Evolutionary conservation across 306 rosid species (phyloP), one percentile per base, ranked within the genome.

Genomic region (Fragaria vesca): DNA sequence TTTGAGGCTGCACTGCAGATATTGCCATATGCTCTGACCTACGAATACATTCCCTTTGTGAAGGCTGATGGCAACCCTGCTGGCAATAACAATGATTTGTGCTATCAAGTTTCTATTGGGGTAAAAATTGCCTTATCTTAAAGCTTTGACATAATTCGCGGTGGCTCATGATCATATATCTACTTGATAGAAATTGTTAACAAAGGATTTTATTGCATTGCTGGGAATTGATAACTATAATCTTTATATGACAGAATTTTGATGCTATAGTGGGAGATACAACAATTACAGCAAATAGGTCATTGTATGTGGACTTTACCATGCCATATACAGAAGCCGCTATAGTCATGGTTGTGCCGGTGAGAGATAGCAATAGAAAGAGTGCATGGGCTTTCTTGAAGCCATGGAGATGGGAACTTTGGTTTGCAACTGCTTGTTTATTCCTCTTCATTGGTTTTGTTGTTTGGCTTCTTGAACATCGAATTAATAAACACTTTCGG

Each of bases 251-350:
- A 36, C 86, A 93, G 94, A 72, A 74, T 0, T 87, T 32, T 2
- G 94, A 93, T 52, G 96, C 82, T 0, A 74, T 48, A 12, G 90
- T 84, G 5, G 88, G 85, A 26, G 90, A 84, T 52, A 61, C 42
- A 8, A 80, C 96, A 0, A 88, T 90, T 60, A 71, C 70, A 60
- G 85, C 78, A 26, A 79, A 87, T 34, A 88, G 96, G 73, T 85
- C 92, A 0, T 24, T 12, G 11, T 78, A 24, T 43, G 89, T 88
- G 1, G 96, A 93, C 57, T 93, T 89, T 67, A 88, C 91, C 2
- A 71, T 89, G 79, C 97, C 97, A 0, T 90, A 79, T 74, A 86
- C 93, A 12, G 87, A 93, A 81, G 85, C 93, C 2, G 90, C 90
- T 4, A 84, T 93, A 8, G 73, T 86, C 8, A 81, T 93, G 91